Base-by-base conservation (phyloP, 2,329 filamentous ascomycete genomes). In the Sporothrix euskadiensis region DNA sequence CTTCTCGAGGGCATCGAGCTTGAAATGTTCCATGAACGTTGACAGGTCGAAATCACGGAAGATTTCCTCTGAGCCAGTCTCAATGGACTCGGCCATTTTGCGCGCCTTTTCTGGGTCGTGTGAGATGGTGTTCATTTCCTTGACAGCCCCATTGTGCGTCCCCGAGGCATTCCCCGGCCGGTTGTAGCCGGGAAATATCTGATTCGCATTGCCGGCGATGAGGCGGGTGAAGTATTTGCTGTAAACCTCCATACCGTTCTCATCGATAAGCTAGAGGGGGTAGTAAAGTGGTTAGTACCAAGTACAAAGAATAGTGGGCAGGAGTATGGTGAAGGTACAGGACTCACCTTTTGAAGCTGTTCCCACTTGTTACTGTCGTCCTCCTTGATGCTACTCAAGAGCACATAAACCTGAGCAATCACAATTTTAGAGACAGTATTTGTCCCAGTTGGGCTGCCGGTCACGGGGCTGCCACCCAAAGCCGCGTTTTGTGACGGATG, bases 181-280 rank as follows among this genome's bases (percentile, higher is more conserved):
- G 78, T 89, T 92, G 72, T 91, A 86, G 76, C 92, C 90, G 70
- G 94, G 91, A 81, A 98, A 98, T 81, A 99, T 96, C 80, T 96
- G 91, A 76, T 91, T 86, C 79, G 94, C 94, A 89, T 98, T 98
- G 84, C 91, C 91, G 83, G 92, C 92, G 80, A 99, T 89, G 81
- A 98, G 87, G 83, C 95, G 93, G 83, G 94, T 91, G 83, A 99
- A 97, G 83, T 96, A 98, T 86, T 94, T 97, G 75, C 93, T 91
- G 82, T 94, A 98, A 81, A 98, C 94, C 87, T 99, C 97, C 95
- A 99, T 99, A 81, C 94, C 94, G 94, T 97, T 91, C 80, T 95
- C 94, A 89, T 97, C 91, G 85, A 98, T 92, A 82, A 98, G 90
- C 93, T 97, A 77, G 26, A 10, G n/a, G 32, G 35, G 26, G 10